Conservation (phyloP, 2,329 filamentous ascomycete genomes). For the Gnomoniopsis sp. region DNA sequence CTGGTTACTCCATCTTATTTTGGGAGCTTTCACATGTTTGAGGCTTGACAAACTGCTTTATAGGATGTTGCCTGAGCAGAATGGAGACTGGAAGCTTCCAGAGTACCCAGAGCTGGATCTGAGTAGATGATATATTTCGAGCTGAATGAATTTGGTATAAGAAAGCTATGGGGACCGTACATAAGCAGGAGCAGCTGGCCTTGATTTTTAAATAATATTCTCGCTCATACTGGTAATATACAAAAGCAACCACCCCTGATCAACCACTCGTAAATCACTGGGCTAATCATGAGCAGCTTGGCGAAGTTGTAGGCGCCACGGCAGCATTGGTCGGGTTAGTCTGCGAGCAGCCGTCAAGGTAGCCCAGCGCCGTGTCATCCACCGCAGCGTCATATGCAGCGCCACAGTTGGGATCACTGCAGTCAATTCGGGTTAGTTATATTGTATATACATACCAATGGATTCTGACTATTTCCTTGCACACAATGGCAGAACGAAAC, state of each 20-base stretch:
- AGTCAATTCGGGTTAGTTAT: not conserved
- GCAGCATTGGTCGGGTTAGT: conserved; percentile 31
- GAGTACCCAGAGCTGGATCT: not conserved
- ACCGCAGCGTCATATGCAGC: conserved; percentile 38
- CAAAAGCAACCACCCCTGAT: not conserved
- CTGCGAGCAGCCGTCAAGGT: conserved; percentile 30
- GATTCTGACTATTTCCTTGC: too few species aligned
- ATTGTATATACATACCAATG: too few species aligned
- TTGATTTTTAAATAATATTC: too few species aligned
- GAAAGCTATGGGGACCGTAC: too few species aligned
- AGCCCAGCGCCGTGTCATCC: conserved; percentile 39
- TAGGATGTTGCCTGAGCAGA: not conserved
- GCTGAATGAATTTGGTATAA: not conserved
- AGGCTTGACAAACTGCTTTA: not conserved
- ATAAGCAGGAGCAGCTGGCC: too few species aligned
- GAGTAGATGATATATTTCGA: not conserved
- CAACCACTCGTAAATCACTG: not conserved
- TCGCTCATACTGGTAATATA: not conserved
- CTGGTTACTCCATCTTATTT: not conserved
- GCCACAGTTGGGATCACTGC: conserved; percentile 46
- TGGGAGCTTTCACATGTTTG: not conserved
- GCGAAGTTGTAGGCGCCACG: conserved; percentile 24
- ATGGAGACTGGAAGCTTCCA: conserved; percentile 1
- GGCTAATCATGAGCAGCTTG: conserved; percentile 25
- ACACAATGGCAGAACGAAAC: not conserved